phyloP scores from a whole-genome alignment of 2,329 filamentous ascomycete genomes.

The Claviceps paspali region DNA sequence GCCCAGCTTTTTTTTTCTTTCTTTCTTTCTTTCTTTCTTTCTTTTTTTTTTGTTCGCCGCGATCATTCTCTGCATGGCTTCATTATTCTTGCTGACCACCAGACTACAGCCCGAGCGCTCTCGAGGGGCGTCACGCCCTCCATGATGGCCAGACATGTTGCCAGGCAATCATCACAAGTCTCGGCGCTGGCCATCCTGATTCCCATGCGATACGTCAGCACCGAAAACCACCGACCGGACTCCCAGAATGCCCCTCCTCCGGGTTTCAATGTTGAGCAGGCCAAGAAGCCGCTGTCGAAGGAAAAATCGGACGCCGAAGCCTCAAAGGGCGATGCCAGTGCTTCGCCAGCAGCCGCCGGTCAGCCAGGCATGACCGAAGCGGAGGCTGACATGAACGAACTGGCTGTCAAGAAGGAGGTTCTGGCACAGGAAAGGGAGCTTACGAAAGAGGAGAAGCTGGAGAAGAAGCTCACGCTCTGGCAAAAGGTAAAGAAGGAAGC shows the following conservation, averaged over 20 bases:
- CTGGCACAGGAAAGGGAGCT: conserved; percentile 43
- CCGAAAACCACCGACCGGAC: conserved; percentile 40
- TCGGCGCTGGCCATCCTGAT: conserved; percentile 42
- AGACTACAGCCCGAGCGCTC: conserved; percentile 26
- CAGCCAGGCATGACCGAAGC: conserved; percentile 22
- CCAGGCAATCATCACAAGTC: conserved; percentile 28
- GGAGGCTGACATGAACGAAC: conserved; percentile 38
- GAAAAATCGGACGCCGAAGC: conserved; percentile 25
- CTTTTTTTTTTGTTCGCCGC: no score
- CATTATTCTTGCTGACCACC: no score
- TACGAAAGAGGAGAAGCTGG: conserved; percentile 44
- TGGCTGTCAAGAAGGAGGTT: conserved; percentile 49
- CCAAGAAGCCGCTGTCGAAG: conserved; percentile 65
- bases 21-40: no score
- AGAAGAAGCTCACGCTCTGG: conserved; percentile 74
- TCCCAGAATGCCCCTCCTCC: conserved; percentile 56
- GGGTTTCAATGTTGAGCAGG: conserved; percentile 79
- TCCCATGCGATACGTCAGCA: conserved; percentile 39
- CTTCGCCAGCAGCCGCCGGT: conserved; percentile 15
- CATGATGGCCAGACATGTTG: conserved; percentile 30
- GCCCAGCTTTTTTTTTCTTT: no score
- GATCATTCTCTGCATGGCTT: no score
- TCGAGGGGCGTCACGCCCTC: conserved; percentile 31
- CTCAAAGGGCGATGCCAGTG: conserved; percentile 13
- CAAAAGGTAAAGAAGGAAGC: conserved; percentile 92